Base-by-base conservation (phyloP, 2,329 filamentous ascomycete species). In the Arthroderma sp. region DNA sequence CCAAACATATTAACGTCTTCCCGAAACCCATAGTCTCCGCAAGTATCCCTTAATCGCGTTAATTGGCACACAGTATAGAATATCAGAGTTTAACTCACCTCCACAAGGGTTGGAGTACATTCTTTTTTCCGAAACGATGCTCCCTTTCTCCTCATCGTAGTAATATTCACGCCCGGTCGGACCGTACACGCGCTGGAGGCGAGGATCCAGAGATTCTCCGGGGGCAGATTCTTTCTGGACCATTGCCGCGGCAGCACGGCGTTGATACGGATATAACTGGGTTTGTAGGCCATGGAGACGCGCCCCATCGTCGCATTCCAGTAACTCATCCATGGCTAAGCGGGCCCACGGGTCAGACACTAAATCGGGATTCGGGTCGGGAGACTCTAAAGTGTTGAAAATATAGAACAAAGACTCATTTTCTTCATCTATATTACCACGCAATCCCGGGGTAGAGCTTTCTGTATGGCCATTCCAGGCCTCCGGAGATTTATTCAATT, bases 1-100 rank as follows among this genome's bases (percentile, higher is more conserved):
- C 72, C 11, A 96, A 66, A 51, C 83, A 89, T 7, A 95, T 94
- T 28, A 95, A 65, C 0, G 89, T 95, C 66, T 95, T 96, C 0
- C 89, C 88, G 39, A 69, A 66, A 29, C 73, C 73, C 68, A 71
- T 71, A 10, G 66, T 68, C 45, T 69, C 67, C 6, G 67, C 66
- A 27, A 70, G 59, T 28, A 70, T 67, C 2, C 66, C 60, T 65
- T 34, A 22, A 22, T 22, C 38, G 6, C 30, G 28, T 31, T 42
- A 30, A 33, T 43, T 34, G 46, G 34, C 30, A 29, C 44, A 49
- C 41, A 42, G 36, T 15, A 29, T 22, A 45, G 4, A 22, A 28
- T 15, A 6, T 9, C 9, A 27, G 32, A 8, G 8, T 7, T 6
- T 5, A 38, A 39, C 54, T 45, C 82, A 2, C 87, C 89, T 31